Percentiles rank a stretch among this genome's conserved stretches.
phyloP scores from a whole-genome alignment of 352 stramenopile genomes.

The Phytophthora tentaculata region DNA sequence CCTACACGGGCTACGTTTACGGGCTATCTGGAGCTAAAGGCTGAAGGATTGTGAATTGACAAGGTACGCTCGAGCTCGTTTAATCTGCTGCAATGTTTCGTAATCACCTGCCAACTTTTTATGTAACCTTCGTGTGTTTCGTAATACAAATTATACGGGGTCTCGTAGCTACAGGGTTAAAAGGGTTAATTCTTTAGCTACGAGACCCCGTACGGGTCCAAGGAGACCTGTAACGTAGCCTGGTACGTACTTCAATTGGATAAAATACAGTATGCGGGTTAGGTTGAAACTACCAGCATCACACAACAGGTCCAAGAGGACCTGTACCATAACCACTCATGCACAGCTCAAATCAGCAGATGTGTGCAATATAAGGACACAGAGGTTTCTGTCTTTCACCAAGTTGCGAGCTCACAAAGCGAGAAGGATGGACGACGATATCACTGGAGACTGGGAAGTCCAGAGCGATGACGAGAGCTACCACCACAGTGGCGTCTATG shows the following conservation, averaged over 20 bases:
- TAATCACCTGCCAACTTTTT: no score
- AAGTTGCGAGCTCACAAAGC: neutral
- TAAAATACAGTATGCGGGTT: neutral
- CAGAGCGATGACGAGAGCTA: neutral
- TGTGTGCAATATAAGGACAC: neutral
- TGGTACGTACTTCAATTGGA: neutral
- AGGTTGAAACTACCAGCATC: neutral
- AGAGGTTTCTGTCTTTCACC: neutral
- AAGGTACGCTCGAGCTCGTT: no score
- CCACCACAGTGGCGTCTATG: no score
- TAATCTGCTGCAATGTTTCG: no score
- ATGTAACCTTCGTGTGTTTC: no score
- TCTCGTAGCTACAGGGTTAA: no score
- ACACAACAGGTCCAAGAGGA: neutral
- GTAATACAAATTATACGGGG: no score
- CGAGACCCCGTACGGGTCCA: neutral
- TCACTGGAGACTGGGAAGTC: slow-evolving; percentile 1
- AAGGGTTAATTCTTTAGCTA: slow-evolving; percentile 1
- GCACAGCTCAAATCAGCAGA: neutral
- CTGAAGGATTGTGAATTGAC: no score
- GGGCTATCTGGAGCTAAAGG: no score
- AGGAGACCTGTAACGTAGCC: neutral
- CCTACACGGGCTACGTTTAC: no score
- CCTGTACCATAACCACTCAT: slow-evolving; percentile 1
- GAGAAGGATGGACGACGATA: neutral